Base-by-base conservation (phyloP, 768 basidiomycete species). In the Pholiota microspora region DNA sequence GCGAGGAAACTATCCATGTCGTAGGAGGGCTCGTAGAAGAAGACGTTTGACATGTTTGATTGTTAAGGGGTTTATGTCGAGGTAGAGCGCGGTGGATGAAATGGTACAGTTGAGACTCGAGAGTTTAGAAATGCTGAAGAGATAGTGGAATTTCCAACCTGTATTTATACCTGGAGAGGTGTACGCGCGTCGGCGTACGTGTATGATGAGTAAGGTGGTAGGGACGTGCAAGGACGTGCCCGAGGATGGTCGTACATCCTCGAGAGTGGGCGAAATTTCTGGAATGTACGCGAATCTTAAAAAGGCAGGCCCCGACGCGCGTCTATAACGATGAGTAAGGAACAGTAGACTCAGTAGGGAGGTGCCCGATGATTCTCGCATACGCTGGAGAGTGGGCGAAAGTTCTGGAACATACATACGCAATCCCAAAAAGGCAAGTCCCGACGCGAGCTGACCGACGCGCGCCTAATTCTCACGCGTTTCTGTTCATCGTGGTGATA, bases 1-100 rank as follows among this genome's bases (percentile, higher is more conserved):
- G 73, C 71, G 10, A 77, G 67, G 50, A 77, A 64, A 57, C 68
- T 72, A 9, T 74, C 73, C 45, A 77, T 66, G 46, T 77, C 73
- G 55, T 48, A 48, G 46, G 21, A 48, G 10, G 46, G 46, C 9
- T 48, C 46, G 46, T 48, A 48, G 28, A 29, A 48, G 46, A 48
- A 48, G 46, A 48, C 46, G 46, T 48, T 48, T 1, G 46, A 16
- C 46, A 48, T 48, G 27, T 32, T 48, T 23, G 18, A 42, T 16
- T 31, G 28, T 1, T 27, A 13, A 31, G 46, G n/a, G 9, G 46
- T n/a, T n/a, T n/a, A n/a, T n/a, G n/a, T n/a, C n/a, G n/a, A n/a
- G n/a, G n/a, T n/a, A 21, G 13, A 31, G 27, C 32, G 9, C 7
- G 46, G 16, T 24, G 46, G 10, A 24, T 3, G n/a, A 48, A n/a